Evolutionary conservation across 179 eudicot genomes (phyloP).

Genomic region (Patellifolia procumbens): DNA sequence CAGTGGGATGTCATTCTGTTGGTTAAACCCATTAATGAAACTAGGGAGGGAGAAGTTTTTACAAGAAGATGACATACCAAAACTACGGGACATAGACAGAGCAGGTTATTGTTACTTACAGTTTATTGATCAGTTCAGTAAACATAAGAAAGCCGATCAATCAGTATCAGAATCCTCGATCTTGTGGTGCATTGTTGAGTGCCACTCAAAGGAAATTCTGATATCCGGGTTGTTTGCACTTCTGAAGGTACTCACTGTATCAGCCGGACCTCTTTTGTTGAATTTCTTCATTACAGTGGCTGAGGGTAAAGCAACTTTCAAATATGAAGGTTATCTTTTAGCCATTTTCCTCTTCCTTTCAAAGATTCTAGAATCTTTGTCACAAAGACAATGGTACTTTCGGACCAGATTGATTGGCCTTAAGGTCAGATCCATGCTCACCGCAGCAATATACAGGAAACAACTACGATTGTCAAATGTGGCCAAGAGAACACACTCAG

Average conservation of each 20-base stretch:
- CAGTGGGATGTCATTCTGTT: conserved; percentile 42
- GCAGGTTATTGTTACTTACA: conserved; percentile 37
- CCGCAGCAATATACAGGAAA: conserved; percentile 40
- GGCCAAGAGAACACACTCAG: conserved; percentile 34
- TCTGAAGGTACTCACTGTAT: conserved; percentile 35
- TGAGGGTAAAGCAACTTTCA: conserved; percentile 36
- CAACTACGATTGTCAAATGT: conserved; percentile 38
- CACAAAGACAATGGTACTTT: conserved; percentile 52
- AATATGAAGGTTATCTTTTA: conserved; percentile 40
- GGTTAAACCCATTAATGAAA: conserved; percentile 45
- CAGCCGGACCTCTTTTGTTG: conserved; percentile 43
- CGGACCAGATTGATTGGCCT: conserved; percentile 38
- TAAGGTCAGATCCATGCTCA: conserved; percentile 40
- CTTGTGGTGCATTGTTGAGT: conserved; percentile 33
- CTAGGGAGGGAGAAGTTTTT: conserved; percentile 35
- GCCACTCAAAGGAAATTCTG: conserved; percentile 35
- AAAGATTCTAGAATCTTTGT: conserved; percentile 41
- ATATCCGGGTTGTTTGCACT: conserved; percentile 46
- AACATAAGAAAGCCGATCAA: conserved; percentile 20
- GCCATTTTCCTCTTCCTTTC: conserved; percentile 39
- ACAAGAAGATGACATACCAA: conserved; percentile 38
- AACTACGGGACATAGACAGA: conserved; percentile 29
- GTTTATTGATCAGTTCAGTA: conserved; percentile 25
- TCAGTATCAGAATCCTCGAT: conserved; percentile 20
- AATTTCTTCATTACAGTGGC: conserved; percentile 46